These are phyloP conservation scores for Kodamaea alishanica DNA, from an alignment of 1,139 yeast species.

Conservation along the genomic window DNA sequence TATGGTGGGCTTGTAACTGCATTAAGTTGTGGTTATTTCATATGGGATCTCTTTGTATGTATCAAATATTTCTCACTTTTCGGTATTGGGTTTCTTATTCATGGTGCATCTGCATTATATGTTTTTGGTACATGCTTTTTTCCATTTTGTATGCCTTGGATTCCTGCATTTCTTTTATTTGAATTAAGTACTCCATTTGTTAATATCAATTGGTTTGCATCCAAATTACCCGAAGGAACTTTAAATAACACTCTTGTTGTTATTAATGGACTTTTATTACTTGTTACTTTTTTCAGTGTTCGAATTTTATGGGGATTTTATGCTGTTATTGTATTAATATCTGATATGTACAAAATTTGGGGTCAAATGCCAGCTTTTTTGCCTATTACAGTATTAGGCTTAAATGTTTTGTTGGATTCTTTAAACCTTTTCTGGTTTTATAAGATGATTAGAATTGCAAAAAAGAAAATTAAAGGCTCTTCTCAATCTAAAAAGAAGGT, in stretches of 20 bases:
- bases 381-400: constrained; percentile 49
- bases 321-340: constrained; percentile 53
- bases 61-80: constrained; percentile 55
- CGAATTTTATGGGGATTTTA: constrained; percentile 89
- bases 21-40: constrained; percentile 77
- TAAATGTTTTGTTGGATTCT: constrained; percentile 63
- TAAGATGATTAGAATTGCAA: constrained; percentile 77
- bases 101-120: constrained; percentile 76
- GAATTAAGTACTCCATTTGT: constrained; percentile 93
- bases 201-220: constrained; percentile 86
- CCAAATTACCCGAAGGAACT: constrained; percentile 62
- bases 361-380: constrained; percentile 24
- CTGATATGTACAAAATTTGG: constrained; percentile 46
- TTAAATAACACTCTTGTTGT: constrained; percentile 50
- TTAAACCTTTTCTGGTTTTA: constrained; percentile 78
- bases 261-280: constrained; percentile 67
- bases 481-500: constrained; percentile 6
- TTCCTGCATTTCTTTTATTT: constrained; percentile 79
- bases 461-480: constrained; percentile 30
- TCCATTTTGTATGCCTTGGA: constrained; percentile 65
- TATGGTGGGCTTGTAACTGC: constrained; percentile 71
- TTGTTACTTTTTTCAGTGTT: constrained; percentile 67
- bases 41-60: constrained; percentile 86
- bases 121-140: constrained; percentile 58
- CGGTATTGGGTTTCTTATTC: constrained; percentile 81